A percentile compares a stretch with the other conserved stretches of the same genome.
phyloP scores from a whole-genome alignment of 1,284 basidiomycete genomes.

The Moesziomyces globuligerus region DNA sequence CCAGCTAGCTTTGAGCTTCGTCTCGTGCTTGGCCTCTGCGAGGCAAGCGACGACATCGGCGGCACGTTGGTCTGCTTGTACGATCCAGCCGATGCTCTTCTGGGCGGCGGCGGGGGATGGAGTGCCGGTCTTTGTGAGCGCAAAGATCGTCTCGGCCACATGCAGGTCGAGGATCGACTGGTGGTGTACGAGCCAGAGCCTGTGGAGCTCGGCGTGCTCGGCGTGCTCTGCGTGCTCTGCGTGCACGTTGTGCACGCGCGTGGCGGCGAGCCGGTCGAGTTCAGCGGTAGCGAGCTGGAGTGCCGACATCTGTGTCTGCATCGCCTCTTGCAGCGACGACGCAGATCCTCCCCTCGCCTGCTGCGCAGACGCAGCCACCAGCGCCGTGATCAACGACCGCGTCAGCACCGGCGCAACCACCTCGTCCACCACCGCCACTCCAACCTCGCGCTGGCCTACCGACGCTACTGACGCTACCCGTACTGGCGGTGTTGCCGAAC shows the following conservation, averaged over 20 bases:
- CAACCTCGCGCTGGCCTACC: neutral
- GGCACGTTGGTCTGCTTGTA: constrained; percentile 26
- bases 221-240: no score
- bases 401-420: constrained; percentile 37
- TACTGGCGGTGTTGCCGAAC: neutral
- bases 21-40: neutral
- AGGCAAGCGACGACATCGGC: constrained; percentile 4
- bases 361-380: constrained; percentile 52
- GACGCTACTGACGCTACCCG: neutral
- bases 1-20: constrained; percentile 12
- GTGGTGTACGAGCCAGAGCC: constrained; percentile 48
- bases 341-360: constrained; percentile 30
- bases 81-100: constrained; percentile 21
- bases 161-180: constrained; percentile 52
- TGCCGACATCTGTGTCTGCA: constrained; percentile 51
- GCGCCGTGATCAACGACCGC: constrained; percentile 42
- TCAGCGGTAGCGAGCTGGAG: constrained; percentile 43
- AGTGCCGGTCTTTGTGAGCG: constrained; percentile 19
- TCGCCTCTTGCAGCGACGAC: constrained; percentile 34
- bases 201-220: constrained; percentile 30
- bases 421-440: neutral
- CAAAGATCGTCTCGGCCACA: constrained; percentile 60
- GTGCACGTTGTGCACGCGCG: no score
- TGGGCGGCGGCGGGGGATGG: constrained; percentile 1
- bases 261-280: constrained; percentile 13